These are phyloP conservation scores for Cladorrhinum samala DNA, from an alignment of 495 filamentous ascomycete species.

Conservation along the genomic window DNA sequence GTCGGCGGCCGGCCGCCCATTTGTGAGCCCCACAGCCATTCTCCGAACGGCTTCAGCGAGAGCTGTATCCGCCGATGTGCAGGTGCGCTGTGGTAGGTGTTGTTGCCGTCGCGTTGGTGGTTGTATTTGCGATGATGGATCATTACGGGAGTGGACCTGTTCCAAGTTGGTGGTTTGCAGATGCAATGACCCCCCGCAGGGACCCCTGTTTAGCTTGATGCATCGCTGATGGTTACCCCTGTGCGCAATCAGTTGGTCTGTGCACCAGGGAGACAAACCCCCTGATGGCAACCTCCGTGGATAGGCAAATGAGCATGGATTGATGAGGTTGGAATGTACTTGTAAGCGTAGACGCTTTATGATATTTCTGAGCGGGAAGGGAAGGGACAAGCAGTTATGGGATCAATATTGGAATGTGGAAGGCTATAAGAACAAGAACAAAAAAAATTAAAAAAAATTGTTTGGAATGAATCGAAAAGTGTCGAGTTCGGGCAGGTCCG, in stretches of 20 bases:
- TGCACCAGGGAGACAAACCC: background rate
- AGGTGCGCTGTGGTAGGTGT: background rate
- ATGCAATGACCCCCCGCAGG: background rate
- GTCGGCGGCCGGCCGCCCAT: conserved; percentile 45
- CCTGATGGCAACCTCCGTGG: too few relatives aligned
- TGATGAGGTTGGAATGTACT: too few relatives aligned
- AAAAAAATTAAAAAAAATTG: too few relatives aligned
- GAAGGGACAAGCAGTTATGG: too few relatives aligned
- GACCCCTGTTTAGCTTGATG: background rate
- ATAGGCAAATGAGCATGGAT: too few relatives aligned
- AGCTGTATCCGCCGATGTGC: conserved; percentile 3
- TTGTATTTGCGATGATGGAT: background rate
- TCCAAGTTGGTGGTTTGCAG: background rate
- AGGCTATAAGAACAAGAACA: too few relatives aligned
- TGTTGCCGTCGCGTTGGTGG: background rate
- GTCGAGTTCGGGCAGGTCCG: too few relatives aligned
- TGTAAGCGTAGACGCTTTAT: too few relatives aligned
- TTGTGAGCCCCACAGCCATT: conserved; percentile 45
- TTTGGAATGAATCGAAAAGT: too few relatives aligned
- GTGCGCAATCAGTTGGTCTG: background rate
- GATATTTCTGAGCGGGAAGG: too few relatives aligned
- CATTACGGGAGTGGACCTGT: background rate
- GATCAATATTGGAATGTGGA: too few relatives aligned
- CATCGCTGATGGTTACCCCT: background rate
- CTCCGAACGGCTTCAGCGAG: background rate